Evolutionary conservation across 2,329 filamentous ascomycete species (phyloP), one percentile per base, ranked within the genome.

Genomic region (Lachnellula willkommii): DNA sequence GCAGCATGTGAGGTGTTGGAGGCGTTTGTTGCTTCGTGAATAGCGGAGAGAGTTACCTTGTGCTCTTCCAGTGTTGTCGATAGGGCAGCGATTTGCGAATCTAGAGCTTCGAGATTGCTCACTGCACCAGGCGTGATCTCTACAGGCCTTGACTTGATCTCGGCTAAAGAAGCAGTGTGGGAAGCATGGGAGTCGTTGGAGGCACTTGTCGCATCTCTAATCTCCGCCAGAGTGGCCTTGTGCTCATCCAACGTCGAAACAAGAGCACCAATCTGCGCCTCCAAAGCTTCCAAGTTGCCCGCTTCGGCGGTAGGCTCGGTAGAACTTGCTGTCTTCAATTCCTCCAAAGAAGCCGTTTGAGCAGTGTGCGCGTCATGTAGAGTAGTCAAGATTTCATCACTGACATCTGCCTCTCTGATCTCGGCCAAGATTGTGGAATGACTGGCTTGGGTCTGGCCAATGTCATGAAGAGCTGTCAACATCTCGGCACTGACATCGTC

Each of bases 401-500:
- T 66, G 1, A 69, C 60, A 60, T 69, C 65, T 2, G 58, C 55
- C 50, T 69, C 64, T 47, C 60, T 53, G 5, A 69, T 60, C 36
- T 66, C 65, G 12, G 53, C 40, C 4, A 69, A 59, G 7, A 62
- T 37, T 22, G 57, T 56, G n/a, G 51, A 50, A 28, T 65, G 62
- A 11, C 53, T 53, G 9, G 60, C 55, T 37, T 65, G 61, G 4
- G 54, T 46, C 35, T 66, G 62, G 5, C 54, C 60, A 24, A 64
- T 40, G 32, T 64, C 62, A 48, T 68, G 64, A 2, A 69, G 55
- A 14, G 64, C 56, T n/a, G 65, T 68, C 12, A 69, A 54, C 8
- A 69, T 68, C 39, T 69, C 67, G 11, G 66, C 66, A 22, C 57
- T 59, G 14, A 69, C 60, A 53, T 69, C 65, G n/a, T 68, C 65